A percentile compares a stretch with the other conserved stretches of the same genome.
phyloP scores from a whole-genome alignment of 371 early-diverging fungal genomes.

The Mucor saturninus region DNA sequence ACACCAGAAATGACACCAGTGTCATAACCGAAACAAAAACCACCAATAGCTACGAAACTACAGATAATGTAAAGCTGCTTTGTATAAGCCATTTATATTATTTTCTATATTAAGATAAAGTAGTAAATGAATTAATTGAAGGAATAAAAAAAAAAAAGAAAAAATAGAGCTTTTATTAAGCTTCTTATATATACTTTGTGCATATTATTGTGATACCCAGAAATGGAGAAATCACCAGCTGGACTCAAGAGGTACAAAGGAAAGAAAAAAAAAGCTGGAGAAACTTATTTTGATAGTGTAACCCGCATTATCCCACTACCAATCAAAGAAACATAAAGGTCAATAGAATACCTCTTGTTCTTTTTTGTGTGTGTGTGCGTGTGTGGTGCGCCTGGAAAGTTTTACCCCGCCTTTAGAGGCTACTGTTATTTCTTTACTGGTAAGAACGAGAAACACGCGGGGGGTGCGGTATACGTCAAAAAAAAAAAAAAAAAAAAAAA shows the following conservation, averaged over 20 bases:
- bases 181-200: too few relatives aligned
- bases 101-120: not conserved
- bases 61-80: constrained; percentile 39
- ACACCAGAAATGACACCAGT: constrained; percentile 59
- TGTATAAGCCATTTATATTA: constrained; percentile 22
- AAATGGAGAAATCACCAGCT: not conserved
- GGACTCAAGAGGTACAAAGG: constrained; percentile 17
- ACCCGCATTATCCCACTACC: constrained; percentile 23
- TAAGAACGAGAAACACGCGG: not conserved
- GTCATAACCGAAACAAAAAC: constrained; percentile 61
- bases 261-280: not conserved
- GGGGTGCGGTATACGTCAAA: not conserved
- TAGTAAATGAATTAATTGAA: constrained; percentile 1
- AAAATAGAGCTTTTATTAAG: not conserved
- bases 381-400: too few relatives aligned
- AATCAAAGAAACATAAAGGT: constrained; percentile 3
- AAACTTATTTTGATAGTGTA: not conserved
- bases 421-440: too few relatives aligned
- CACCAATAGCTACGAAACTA: constrained; percentile 55
- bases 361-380: too few relatives aligned
- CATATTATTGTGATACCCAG: too few relatives aligned
- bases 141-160: constrained; percentile 10
- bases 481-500: not conserved
- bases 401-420: too few relatives aligned
- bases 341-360: not conserved